Conservation (phyloP, 1,284 basidiomycete species). For the Hymenochaete sp. region DNA sequence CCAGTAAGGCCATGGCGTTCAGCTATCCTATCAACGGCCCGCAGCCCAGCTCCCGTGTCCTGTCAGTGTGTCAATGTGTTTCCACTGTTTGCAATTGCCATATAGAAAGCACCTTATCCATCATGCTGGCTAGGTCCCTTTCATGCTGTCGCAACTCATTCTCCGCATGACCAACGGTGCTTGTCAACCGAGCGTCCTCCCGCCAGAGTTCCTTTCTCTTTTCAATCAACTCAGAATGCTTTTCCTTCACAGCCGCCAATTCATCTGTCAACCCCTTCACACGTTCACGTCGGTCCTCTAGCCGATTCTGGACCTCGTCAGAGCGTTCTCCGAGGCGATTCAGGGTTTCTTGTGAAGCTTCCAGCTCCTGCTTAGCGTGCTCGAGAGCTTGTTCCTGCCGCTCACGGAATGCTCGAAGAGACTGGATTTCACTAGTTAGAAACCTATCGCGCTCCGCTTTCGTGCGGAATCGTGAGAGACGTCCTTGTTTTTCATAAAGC, state of each 20-base stretch:
- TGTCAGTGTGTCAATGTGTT: constrained; percentile 26
- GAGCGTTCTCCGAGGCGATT: constrained; percentile 53
- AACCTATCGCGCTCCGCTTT: constrained; percentile 76
- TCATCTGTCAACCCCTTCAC: constrained; percentile 63
- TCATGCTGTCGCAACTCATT: constrained; percentile 80
- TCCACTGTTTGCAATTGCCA: neutral
- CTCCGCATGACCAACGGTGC: constrained; percentile 64
- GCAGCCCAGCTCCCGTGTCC: constrained; percentile 85
- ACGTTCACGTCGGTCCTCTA: constrained; percentile 70
- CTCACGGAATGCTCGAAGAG: constrained; percentile 50
- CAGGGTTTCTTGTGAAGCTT: constrained; percentile 38
- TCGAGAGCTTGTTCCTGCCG: constrained; percentile 45
- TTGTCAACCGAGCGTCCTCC: constrained; percentile 84
- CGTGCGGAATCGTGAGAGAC: constrained; percentile 77
- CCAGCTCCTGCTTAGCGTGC: constrained; percentile 38
- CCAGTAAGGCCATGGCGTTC: constrained; percentile 65
- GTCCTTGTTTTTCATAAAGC: constrained; percentile 83
- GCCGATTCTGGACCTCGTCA: constrained; percentile 53
- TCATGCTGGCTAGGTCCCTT: constrained; percentile 77
- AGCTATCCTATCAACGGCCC: constrained; percentile 77
- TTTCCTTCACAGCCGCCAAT: constrained; percentile 57
- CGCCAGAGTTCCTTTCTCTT: constrained; percentile 91
- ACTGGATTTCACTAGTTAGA: constrained; percentile 64
- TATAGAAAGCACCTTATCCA: constrained; percentile 72
- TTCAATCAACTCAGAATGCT: constrained; percentile 68